These are phyloP conservation scores for Pilobolus umbonatus DNA, from an alignment of 192 early-diverging fungal species.

Conservation along the genomic window DNA sequence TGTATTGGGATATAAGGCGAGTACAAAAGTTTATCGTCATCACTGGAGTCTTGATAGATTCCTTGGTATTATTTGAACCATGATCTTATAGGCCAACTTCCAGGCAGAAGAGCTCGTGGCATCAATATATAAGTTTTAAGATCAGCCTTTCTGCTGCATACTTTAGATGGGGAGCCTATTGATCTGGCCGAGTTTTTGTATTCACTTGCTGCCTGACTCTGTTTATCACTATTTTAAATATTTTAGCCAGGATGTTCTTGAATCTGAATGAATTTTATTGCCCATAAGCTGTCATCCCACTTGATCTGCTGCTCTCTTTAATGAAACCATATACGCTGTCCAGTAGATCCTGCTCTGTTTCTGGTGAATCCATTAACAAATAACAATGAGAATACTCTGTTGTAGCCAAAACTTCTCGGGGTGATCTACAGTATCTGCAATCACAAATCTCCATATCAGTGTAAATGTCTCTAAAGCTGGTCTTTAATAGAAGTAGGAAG, in stretches of 20 bases:
- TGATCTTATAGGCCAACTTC: neutral
- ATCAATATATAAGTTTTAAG: neutral
- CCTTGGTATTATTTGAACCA: no score
- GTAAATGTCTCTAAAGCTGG: no score
- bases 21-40: slow-evolving; percentile 6
- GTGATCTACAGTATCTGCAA: neutral
- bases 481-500: no score
- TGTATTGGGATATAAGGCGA: slow-evolving; percentile 3
- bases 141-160: neutral
- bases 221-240: neutral
- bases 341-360: neutral
- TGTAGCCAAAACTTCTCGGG: neutral
- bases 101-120: no score
- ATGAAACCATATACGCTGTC: neutral
- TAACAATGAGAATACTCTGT: neutral
- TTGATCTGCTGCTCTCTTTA: no score
- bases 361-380: neutral
- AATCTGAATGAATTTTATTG: no score
- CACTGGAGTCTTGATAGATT: neutral
- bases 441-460: neutral
- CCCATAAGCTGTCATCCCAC: no score
- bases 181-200: neutral
- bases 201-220: neutral
- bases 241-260: no score
- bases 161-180: no score